Evolutionary conservation across 1,284 basidiomycete species (phyloP).

Genomic region (Schizopora paradoxa): DNA sequence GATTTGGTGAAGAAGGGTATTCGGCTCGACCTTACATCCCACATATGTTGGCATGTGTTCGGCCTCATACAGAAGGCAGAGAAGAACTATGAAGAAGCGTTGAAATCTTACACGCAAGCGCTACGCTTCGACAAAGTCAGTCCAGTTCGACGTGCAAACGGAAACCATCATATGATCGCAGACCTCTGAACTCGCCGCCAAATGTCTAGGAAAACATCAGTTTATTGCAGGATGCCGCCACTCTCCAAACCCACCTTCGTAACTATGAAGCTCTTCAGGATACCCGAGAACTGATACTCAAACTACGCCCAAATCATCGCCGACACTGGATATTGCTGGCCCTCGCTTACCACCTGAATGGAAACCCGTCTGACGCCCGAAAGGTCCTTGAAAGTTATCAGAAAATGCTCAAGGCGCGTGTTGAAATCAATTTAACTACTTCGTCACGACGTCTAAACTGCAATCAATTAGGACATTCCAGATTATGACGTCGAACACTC

Average conservation of each 20-base stretch:
- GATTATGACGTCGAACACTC: conserved; percentile 81
- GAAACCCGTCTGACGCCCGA: conserved; percentile 68
- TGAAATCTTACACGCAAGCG: conserved; percentile 52
- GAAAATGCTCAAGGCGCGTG: conserved; percentile 51
- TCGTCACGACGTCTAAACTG: conserved; percentile 8
- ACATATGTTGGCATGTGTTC: conserved; percentile 98
- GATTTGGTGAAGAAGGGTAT: conserved; percentile 87
- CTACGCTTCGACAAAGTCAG: conserved; percentile 84
- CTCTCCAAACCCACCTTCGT: conserved; percentile 88
- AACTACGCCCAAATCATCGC: conserved; percentile 77
- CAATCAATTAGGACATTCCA: conserved; percentile 53
- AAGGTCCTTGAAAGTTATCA: conserved; percentile 71
- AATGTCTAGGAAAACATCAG: conserved; percentile 98
- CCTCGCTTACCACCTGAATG: conserved; percentile 83
- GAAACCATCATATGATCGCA: background rate
- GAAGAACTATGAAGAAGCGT: conserved; percentile 64
- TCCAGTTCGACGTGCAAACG: conserved; percentile 14
- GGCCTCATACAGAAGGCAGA: conserved; percentile 90
- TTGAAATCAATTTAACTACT: conserved; percentile 8
- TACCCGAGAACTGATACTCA: conserved; percentile 77
- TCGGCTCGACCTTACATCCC: conserved; percentile 83
- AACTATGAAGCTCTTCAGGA: conserved; percentile 78
- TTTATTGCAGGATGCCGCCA: conserved; percentile 86
- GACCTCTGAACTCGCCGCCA: conserved; percentile 16
- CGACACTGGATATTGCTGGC: conserved; percentile 90